A percentile compares a stretch with the other conserved stretches of the same genome.
Evolutionary conservation across 306 rosid species (phyloP).

Genomic region (Dryas octopetala): DNA sequence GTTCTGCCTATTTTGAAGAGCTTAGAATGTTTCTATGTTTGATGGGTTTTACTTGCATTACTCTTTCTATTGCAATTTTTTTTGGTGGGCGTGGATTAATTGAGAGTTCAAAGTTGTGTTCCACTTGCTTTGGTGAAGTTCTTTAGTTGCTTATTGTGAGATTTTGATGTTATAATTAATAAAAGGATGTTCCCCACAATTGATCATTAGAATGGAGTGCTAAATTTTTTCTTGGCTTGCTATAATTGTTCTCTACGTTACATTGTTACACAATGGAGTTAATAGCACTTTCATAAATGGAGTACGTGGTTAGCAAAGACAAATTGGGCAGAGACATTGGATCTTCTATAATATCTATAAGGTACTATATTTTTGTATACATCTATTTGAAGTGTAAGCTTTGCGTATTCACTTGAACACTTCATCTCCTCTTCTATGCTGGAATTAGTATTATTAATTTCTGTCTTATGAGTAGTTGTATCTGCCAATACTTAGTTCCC

Average conservation of each 20-base stretch:
- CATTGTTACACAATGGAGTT: background rate
- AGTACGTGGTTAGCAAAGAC: too few species aligned
- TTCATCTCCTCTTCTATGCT: slow-evolving; percentile 4
- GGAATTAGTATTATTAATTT: background rate
- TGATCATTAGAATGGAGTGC: background rate
- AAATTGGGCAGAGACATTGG: too few species aligned
- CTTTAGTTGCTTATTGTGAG: background rate
- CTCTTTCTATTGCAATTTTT: background rate
- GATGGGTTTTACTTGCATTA: background rate
- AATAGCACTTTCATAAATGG: too few species aligned
- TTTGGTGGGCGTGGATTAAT: background rate
- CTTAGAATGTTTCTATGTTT: background rate
- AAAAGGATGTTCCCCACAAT: background rate
- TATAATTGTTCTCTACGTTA: background rate
- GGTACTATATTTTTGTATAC: too few species aligned
- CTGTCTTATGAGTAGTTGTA: background rate
- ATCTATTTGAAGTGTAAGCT: too few species aligned
- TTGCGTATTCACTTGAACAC: slow-evolving; percentile 1
- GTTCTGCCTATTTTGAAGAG: background rate
- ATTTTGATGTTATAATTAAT: background rate
- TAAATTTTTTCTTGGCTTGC: background rate
- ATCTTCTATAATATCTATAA: too few species aligned
- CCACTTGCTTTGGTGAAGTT: background rate
- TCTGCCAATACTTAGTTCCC: background rate
- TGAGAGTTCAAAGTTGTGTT: background rate